These are phyloP conservation scores for Lepraria neglecta DNA, from an alignment of 495 filamentous ascomycete species.

Conservation along the genomic window DNA sequence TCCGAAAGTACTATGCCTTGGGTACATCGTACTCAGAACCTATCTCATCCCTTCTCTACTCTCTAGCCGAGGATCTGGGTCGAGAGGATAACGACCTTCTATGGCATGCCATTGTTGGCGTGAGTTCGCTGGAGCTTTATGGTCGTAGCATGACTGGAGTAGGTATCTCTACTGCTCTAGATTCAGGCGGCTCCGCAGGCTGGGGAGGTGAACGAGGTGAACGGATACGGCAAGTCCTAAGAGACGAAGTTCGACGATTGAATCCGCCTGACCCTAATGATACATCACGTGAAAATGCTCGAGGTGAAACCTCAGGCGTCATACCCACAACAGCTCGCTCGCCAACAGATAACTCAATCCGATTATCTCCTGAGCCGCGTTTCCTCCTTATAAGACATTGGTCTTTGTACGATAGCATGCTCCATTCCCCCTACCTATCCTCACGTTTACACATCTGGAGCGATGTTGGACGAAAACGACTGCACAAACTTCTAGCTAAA, in stretches of 20 bases:
- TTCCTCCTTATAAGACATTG: constrained; percentile 93
- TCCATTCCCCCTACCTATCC: constrained; percentile 93
- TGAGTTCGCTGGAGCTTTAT: constrained; percentile 84
- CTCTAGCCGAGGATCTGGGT: constrained; percentile 86
- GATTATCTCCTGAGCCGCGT: constrained; percentile 85
- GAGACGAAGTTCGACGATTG: constrained; percentile 90
- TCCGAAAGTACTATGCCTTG: constrained; percentile 73
- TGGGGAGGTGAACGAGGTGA: constrained; percentile 81
- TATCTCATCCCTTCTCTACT: constrained; percentile 88
- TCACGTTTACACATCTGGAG: constrained; percentile 91
- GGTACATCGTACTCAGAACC: constrained; percentile 92
- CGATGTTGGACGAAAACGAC: constrained; percentile 74
- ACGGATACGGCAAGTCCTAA: constrained; percentile 72
- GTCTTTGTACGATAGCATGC: constrained; percentile 97
- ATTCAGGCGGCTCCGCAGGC: constrained; percentile 56
- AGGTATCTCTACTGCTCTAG: constrained; percentile 56
- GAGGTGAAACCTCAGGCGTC: constrained; percentile 58
- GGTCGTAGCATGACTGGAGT: constrained; percentile 77
- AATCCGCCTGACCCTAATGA: constrained; percentile 73
- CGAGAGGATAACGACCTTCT: constrained; percentile 94
- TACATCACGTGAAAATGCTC: constrained; percentile 43
- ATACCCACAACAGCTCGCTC: constrained; percentile 84
- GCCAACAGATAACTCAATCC: constrained; percentile 86
- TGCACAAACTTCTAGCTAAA: constrained; percentile 95
- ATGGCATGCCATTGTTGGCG: constrained; percentile 90